phyloP scores from a whole-genome alignment of 1,139 yeast genomes.

The Groenewaldozyma sp. region DNA sequence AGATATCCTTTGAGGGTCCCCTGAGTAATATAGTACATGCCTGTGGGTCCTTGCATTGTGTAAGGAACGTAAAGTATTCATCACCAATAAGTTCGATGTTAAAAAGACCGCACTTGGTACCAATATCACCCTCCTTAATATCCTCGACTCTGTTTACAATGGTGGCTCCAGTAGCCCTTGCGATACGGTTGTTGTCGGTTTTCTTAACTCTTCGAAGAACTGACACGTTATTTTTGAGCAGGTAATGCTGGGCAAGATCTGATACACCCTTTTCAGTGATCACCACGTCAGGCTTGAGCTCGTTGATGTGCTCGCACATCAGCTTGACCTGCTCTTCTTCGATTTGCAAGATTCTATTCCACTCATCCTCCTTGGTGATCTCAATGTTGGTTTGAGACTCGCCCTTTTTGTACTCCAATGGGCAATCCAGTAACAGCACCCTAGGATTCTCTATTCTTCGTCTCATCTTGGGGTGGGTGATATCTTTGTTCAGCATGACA shows the following conservation, averaged over 20 bases:
- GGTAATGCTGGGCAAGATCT: constrained; percentile 94
- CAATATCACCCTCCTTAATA: constrained; percentile 81
- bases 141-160: constrained; percentile 95
- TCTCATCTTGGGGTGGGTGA: constrained; percentile 96
- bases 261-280: constrained; percentile 98
- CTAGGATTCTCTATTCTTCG: constrained; percentile 83
- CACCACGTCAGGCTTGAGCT: constrained; percentile 86
- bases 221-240: constrained; percentile 87
- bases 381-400: constrained; percentile 98
- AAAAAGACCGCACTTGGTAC: constrained; percentile 81
- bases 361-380: constrained; percentile 91
- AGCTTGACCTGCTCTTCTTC: constrained; percentile 95
- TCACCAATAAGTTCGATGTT: constrained; percentile 94
- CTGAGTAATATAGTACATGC: constrained; percentile 91
- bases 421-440: constrained; percentile 84
- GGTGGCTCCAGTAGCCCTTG: constrained; percentile 96
- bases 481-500: constrained; percentile 88
- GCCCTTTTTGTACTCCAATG: constrained; percentile 96
- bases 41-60: constrained; percentile 72
- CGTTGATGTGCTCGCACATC: constrained; percentile 77
- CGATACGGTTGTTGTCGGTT: constrained; percentile 92
- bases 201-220: constrained; percentile 93
- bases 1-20: constrained; percentile 95
- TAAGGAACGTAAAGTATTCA: constrained; percentile 85
- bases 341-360: constrained; percentile 90